Evolutionary conservation across 192 early-diverging fungal species (phyloP), one percentile per base, ranked within the genome.

Genomic region (Obelidium mucronatum): DNA sequence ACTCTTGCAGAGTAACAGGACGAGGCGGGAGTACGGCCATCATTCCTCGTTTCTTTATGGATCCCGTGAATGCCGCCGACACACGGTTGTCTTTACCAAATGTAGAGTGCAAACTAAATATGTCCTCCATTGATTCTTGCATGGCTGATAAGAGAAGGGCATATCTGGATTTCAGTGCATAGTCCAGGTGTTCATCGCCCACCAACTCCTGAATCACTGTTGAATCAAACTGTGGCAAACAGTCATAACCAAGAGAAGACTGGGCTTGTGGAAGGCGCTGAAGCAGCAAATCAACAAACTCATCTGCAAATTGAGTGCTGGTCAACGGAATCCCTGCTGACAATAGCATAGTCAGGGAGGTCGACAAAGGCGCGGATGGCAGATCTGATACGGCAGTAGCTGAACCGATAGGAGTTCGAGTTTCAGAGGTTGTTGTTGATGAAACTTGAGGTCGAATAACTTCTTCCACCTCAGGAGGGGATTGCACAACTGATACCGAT

Each of bases 271-370:
- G 62, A 33, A 64, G 62, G 33, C 22, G 37, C 8, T 64, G 17
- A 13, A 22, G 15, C 26, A 64, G 62, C 11, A 19, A 22, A 19
- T 64, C 62, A 6, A 37, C 36, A 64, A 64, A 64, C 40, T 35
- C 62, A 37, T 22, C 24, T 19, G 62, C 62, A 35, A 64, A 64
- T 37, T 64, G 28, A 37, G 62, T 22, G 62, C 62, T 64, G 8
- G 34, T 64, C 5, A 64, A 19, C 5, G 62, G 24, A 13, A 64
- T 36, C 8, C 62, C 62, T n/a, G 8, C 26, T 22, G 55, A 58
- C 24, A 58, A 31, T 24, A 58, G 6, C 11, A 24, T 24, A 5
- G 55, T 31, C 55, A 58, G 24, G 17, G 55, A 22, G 26, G 24
- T 24, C 55, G 26, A 22, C 13, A 58, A 31, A 22, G 55, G 22